Conservation (phyloP, 345 rosid genomes). For the Noccaea caerulescens region DNA sequence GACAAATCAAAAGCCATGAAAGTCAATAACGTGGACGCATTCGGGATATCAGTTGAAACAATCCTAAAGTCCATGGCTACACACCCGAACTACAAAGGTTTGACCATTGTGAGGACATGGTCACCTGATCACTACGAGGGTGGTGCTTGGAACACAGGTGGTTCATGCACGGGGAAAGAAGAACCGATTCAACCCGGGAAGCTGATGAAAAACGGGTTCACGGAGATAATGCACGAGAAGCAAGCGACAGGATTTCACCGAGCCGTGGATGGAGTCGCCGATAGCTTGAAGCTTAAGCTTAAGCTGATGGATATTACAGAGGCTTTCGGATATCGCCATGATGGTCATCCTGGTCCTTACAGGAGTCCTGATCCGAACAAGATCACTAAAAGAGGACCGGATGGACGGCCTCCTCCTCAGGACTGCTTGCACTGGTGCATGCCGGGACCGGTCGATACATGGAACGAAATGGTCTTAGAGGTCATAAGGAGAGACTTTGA, state of each 20-base stretch:
- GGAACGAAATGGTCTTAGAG: constrained; percentile 95
- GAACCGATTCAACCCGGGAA: constrained; percentile 66
- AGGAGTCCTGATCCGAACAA: constrained; percentile 84
- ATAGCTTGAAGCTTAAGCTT: constrained; percentile 50
- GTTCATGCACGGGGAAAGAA: constrained; percentile 90
- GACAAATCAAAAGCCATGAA: constrained; percentile 69
- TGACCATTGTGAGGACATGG: constrained; percentile 76
- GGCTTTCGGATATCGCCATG: constrained; percentile 84
- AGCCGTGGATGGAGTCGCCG: constrained; percentile 47
- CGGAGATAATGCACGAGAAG: constrained; percentile 76
- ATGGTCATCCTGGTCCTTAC: constrained; percentile 97
- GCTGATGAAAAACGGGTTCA: constrained; percentile 78
- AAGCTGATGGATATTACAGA: constrained; percentile 87
- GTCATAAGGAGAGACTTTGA: constrained; percentile 69
- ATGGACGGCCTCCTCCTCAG: constrained; percentile 91
- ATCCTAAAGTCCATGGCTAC: constrained; percentile 62
- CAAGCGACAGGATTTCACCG: constrained; percentile 68
- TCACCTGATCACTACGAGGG: constrained; percentile 99
- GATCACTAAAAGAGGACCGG: constrained; percentile 73
- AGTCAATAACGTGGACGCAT: constrained; percentile 84
- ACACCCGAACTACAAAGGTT: constrained; percentile 80
- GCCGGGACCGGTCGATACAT: constrained; percentile 96
- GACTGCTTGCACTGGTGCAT: constrained; percentile 99
- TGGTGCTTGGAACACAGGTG: constrained; percentile 98
- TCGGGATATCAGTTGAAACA: constrained; percentile 86